Base-by-base conservation (phyloP, 2,329 filamentous ascomycete genomes). In the Herpotrichia juniperi region DNA sequence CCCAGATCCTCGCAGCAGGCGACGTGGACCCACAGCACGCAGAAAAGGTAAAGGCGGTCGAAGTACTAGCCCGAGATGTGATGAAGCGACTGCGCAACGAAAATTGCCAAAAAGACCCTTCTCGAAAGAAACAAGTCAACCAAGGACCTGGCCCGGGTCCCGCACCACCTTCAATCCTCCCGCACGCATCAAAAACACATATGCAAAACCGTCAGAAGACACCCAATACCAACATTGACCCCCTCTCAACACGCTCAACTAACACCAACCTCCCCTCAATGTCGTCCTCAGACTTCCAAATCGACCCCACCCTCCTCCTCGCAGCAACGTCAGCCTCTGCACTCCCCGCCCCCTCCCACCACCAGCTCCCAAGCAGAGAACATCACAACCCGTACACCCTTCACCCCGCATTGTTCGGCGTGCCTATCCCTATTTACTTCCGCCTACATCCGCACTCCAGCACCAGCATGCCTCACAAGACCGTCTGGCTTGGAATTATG, bases 41-140 rank as follows among this genome's bases (percentile, higher is more conserved):
- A 19, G 73, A 78, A 40, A 89, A 86, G 67, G 67, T 84, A 28
- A 86, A 83, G 58, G 88, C 88, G 1, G 71, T 93, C 42, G 88
- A 93, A 55, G 79, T 89, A 0, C 75, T 94, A 3, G 88, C 88
- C 46, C 82, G 86, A 46, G 90, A 93, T 72, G 87, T 91, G 16
- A 87, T 90, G 81, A 93, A 93, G 74, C 81, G 90, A 42, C 79
- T 89, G 47, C 83, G 87, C 30, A 87, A 91, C 62, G 87, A 90
- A 57, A 82, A 84, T 53, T 78, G 78, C 1, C 84, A 83, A 58
- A 79, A 80, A 49, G 77, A 85, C 62, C 75, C 79, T 2, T 76
- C 76, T 12, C 76, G 76, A 49, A 76, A 72, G 67, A 78, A 75
- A 60, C 64, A 72, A 39, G 40, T 59, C 24, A 68, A 74, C 51